phyloP scores from a whole-genome alignment of 805 yeast genomes.

The Phaffomyces thermotolerans region DNA sequence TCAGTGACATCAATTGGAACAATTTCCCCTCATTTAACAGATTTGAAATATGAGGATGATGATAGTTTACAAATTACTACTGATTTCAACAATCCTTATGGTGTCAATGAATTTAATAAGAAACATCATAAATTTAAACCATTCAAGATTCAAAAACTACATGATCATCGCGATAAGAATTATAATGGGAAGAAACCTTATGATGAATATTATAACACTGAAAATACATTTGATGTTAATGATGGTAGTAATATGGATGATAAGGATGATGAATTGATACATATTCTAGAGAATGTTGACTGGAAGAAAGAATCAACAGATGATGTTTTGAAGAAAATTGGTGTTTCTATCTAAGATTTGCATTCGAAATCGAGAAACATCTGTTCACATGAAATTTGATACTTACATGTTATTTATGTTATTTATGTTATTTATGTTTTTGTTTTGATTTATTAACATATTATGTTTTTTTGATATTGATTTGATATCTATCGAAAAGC shows the following conservation, averaged over 20 bases:
- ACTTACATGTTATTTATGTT: no score
- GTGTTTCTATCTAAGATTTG: slow-evolving; percentile 15
- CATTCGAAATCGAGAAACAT: neutral
- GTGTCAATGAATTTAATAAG: neutral
- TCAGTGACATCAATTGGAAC: neutral
- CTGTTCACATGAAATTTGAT: no score
- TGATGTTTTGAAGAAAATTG: slow-evolving; percentile 28
- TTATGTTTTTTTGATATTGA: no score
- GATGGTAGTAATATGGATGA: neutral
- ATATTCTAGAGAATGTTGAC: slow-evolving; percentile 26
- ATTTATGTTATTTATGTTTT: no score
- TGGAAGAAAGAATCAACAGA: slow-evolving; percentile 28
- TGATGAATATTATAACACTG: no score
- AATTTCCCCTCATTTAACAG: neutral
- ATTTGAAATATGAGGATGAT: no score
- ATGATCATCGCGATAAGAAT: neutral
- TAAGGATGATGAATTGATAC: slow-evolving; percentile 14
- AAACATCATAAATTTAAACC: neutral
- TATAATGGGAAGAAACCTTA: no score
- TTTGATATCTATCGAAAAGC: no score
- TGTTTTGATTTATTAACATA: no score
- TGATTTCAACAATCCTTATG: neutral
- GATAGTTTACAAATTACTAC: neutral
- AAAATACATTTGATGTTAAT: neutral
- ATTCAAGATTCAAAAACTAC: no score